Evolutionary conservation across 106 monocot genomes (phyloP).

Genomic region (Platanthera guangdongensis): DNA sequence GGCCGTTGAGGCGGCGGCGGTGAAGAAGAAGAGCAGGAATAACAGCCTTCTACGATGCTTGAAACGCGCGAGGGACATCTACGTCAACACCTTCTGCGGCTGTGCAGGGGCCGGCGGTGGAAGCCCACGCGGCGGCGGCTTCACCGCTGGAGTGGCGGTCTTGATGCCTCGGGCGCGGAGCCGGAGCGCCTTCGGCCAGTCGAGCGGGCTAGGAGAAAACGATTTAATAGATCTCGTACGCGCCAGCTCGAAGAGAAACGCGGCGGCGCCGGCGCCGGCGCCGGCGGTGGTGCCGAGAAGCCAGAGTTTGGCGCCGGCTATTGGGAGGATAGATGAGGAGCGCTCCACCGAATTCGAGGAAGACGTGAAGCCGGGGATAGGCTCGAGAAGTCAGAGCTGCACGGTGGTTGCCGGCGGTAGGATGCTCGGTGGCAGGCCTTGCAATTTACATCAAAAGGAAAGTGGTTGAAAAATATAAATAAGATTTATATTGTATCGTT

Average conservation of each 20-base stretch:
- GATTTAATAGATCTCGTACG: not conserved
- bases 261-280: not conserved
- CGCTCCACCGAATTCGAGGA: too few relatives aligned
- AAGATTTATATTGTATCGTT: too few relatives aligned
- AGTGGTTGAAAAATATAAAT: too few relatives aligned
- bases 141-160: not conserved
- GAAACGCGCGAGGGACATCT: not conserved
- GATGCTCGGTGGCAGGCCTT: not conserved
- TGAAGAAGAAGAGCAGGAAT: too few relatives aligned
- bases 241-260: not conserved
- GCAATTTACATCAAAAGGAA: too few relatives aligned
- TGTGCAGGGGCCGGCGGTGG: not conserved
- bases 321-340: conserved; percentile 5
- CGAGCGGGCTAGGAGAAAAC: not conserved
- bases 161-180: not conserved
- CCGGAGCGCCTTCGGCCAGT: not conserved
- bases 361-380: too few relatives aligned
- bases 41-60: not conserved
- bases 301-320: not conserved
- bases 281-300: not conserved
- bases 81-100: not conserved
- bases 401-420: not conserved
- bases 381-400: not conserved
- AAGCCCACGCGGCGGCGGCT: not conserved
- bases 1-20: too few relatives aligned